Conservation (phyloP, 345 rosid genomes). For the Hibiscus tridactylites region DNA sequence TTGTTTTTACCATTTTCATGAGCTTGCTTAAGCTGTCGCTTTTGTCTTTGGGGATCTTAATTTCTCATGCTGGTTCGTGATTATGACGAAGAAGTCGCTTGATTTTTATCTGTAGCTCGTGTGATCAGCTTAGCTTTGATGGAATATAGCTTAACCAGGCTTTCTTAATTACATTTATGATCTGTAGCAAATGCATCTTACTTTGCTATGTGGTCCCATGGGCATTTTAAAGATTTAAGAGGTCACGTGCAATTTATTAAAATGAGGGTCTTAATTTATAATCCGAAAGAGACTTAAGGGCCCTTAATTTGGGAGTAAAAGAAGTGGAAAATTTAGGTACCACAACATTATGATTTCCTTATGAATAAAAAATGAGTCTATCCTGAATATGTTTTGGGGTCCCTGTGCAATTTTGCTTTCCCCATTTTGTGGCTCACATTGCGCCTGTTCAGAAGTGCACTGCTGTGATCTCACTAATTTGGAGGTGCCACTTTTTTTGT, state of each 20-base stretch:
- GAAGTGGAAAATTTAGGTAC: too few relatives aligned
- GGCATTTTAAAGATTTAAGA: too few relatives aligned
- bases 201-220: background rate
- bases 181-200: background rate
- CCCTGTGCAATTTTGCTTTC: too few relatives aligned
- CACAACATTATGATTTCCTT: too few relatives aligned
- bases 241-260: too few relatives aligned
- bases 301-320: too few relatives aligned
- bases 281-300: too few relatives aligned
- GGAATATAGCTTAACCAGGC: background rate
- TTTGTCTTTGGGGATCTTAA: background rate
- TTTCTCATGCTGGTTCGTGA: constrained; percentile 4
- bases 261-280: too few relatives aligned
- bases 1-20: background rate
- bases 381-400: too few relatives aligned
- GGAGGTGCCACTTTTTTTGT: background rate
- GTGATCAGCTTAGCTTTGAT: background rate
- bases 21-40: background rate
- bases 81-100: background rate
- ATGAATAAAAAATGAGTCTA: too few relatives aligned
- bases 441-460: too few relatives aligned
- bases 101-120: background rate
- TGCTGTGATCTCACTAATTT: background rate
- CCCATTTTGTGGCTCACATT: too few relatives aligned
- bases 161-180: background rate